Evolutionary conservation across 1,284 basidiomycete species (phyloP).

Genomic region (Cerioporus squamosus): DNA sequence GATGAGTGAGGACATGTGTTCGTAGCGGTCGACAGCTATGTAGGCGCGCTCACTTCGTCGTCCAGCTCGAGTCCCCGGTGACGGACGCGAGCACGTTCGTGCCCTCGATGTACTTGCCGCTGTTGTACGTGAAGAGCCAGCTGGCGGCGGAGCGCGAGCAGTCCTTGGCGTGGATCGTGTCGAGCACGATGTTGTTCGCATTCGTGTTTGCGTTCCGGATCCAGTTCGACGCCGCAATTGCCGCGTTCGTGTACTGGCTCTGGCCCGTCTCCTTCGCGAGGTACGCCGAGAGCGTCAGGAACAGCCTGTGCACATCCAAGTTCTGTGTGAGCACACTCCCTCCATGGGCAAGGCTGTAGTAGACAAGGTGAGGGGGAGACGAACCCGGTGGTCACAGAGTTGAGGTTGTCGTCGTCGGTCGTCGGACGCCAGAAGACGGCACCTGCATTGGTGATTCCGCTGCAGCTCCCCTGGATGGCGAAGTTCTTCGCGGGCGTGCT

Average conservation of each 20-base stretch:
- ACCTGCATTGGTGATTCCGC: slow-evolving; percentile 36
- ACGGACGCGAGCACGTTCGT: slow-evolving; percentile 47
- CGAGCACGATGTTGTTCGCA: slow-evolving; percentile 45
- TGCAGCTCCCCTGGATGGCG: slow-evolving; percentile 43
- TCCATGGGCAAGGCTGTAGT: too few species aligned
- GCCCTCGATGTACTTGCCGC: slow-evolving; percentile 55
- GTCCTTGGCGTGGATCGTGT: slow-evolving; percentile 48
- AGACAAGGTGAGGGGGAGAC: slow-evolving; percentile 1
- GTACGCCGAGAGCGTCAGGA: slow-evolving; percentile 47
- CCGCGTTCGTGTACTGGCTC: slow-evolving; percentile 48
- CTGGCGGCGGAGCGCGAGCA: slow-evolving; percentile 44
- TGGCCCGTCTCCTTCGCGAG: slow-evolving; percentile 50
- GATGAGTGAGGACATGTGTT: too few species aligned
- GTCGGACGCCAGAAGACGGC: slow-evolving; percentile 54
- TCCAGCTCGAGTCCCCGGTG: slow-evolving; percentile 47
- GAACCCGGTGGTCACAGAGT: slow-evolving; percentile 55
- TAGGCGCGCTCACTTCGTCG: slow-evolving; percentile 31
- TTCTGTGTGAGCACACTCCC: background rate
- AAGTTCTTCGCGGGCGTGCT: slow-evolving; percentile 45
- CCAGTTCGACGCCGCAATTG: slow-evolving; percentile 50
- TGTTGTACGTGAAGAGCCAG: slow-evolving; percentile 42
- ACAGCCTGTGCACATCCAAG: slow-evolving; percentile 31
- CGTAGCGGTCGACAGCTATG: background rate
- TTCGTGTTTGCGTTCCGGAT: slow-evolving; percentile 50
- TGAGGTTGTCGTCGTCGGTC: slow-evolving; percentile 42